phyloP scores from a whole-genome alignment of 2,329 filamentous ascomycete species.

The Ophiocordyceps camponoti-leonardi region DNA sequence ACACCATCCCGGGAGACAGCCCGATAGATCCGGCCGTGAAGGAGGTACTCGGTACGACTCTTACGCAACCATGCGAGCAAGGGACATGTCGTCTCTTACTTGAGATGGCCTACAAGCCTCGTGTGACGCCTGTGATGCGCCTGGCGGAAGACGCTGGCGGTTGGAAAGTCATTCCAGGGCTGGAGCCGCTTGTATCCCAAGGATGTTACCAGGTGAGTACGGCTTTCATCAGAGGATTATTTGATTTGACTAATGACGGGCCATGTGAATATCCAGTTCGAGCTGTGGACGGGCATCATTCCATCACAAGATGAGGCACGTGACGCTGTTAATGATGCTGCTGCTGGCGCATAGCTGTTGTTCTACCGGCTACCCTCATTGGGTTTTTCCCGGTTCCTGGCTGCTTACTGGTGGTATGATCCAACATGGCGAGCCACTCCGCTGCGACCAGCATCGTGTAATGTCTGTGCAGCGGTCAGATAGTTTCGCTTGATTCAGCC shows the following conservation, averaged over 20 bases:
- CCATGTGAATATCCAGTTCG: not conserved
- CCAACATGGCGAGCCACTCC: no score
- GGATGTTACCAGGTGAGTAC: slow-evolving; percentile 64
- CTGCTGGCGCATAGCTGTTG: no score
- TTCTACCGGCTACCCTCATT: no score
- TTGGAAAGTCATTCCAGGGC: slow-evolving; percentile 71
- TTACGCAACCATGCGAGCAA: not conserved
- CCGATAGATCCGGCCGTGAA: slow-evolving; percentile 60
- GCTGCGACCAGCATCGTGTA: no score
- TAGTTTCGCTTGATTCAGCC: no score
- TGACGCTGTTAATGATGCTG: not conserved
- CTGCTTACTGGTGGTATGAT: no score
- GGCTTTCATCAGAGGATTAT: not conserved
- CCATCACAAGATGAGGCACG: not conserved
- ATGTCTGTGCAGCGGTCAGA: no score
- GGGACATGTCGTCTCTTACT: not conserved
- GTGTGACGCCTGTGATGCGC: slow-evolving; percentile 68
- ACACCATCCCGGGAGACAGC: slow-evolving; percentile 77
- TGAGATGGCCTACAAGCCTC: slow-evolving; percentile 61
- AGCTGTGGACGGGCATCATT: not conserved
- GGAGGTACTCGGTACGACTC: slow-evolving; percentile 7
- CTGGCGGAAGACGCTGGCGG: slow-evolving; percentile 53
- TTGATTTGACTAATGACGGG: not conserved
- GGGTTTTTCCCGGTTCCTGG: no score
- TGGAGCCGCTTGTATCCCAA: slow-evolving; percentile 81